Evolutionary conservation across 2,329 filamentous ascomycete species (phyloP).

Genomic region (Calonectria pteridis): DNA sequence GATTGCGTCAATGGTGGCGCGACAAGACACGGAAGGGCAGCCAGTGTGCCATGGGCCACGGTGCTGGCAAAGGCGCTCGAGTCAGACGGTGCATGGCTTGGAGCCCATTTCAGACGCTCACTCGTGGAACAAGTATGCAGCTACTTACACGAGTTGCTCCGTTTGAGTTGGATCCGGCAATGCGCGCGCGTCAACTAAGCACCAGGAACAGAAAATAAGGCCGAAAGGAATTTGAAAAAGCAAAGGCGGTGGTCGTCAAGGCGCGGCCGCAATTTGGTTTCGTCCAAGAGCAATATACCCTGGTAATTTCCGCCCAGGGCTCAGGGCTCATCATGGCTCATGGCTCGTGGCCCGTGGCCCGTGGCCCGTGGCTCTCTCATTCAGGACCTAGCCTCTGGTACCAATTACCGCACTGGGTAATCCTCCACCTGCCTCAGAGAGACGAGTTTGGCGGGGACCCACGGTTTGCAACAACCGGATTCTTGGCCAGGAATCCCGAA

Average conservation of each 20-base stretch:
- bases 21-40: constrained; percentile 15
- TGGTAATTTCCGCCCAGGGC: constrained; percentile 33
- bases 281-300: constrained; percentile 16
- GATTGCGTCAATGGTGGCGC: constrained; percentile 28
- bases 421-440: constrained; percentile 27
- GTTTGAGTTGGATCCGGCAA: constrained; percentile 25
- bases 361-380: background rate
- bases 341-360: no score
- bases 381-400: constrained; percentile 21
- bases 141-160: background rate
- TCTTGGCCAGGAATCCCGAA: background rate
- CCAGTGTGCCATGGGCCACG: background rate
- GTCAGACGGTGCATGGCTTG: constrained; percentile 1
- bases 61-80: background rate
- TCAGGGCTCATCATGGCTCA: background rate
- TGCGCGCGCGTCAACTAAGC: constrained; percentile 1
- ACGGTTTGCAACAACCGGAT: constrained; percentile 9
- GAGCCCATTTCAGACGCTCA: background rate
- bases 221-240: constrained; percentile 15
- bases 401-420: constrained; percentile 30
- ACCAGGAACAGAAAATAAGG: background rate
- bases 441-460: constrained; percentile 12
- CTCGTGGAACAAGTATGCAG: background rate
- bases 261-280: constrained; percentile 5
- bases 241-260: constrained; percentile 8